Conservation (phyloP, 2,329 filamentous ascomycete genomes). For the Setomelanomma holmii region DNA sequence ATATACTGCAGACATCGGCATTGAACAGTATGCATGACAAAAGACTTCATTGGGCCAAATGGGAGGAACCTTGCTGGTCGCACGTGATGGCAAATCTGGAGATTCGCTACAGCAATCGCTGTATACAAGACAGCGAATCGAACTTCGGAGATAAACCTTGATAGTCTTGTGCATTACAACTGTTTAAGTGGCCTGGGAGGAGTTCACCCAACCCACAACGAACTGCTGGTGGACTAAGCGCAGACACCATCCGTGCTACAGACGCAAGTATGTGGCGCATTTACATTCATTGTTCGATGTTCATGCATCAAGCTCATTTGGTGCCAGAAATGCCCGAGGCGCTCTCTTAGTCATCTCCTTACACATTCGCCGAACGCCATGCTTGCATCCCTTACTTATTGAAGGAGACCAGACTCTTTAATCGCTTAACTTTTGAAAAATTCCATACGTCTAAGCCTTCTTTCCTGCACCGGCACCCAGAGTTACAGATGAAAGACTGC, state of each 20-base stretch:
- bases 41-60: too few species aligned
- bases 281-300: background rate
- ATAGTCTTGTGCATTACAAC: too few species aligned
- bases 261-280: background rate
- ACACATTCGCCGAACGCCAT: background rate
- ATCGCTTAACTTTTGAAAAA: background rate
- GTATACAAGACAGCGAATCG: too few species aligned
- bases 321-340: background rate
- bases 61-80: too few species aligned
- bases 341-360: background rate
- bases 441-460: slow-evolving; percentile 6
- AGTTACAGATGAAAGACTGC: slow-evolving; percentile 9
- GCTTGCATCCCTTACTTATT: background rate
- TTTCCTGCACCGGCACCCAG: slow-evolving; percentile 5
- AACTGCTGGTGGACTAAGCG: too few species aligned
- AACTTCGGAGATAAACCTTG: too few species aligned
- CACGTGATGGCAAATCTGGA: too few species aligned
- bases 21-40: too few species aligned
- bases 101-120: too few species aligned
- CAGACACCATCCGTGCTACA: background rate
- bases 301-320: background rate
- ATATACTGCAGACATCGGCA: too few species aligned
- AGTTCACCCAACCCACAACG: too few species aligned
- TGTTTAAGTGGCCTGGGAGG: too few species aligned
- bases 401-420: background rate